A percentile compares a stretch with the other conserved stretches of the same genome.
Conservation (phyloP, 441 rosid genomes). For the Rhodomyrtus psidioides region DNA sequence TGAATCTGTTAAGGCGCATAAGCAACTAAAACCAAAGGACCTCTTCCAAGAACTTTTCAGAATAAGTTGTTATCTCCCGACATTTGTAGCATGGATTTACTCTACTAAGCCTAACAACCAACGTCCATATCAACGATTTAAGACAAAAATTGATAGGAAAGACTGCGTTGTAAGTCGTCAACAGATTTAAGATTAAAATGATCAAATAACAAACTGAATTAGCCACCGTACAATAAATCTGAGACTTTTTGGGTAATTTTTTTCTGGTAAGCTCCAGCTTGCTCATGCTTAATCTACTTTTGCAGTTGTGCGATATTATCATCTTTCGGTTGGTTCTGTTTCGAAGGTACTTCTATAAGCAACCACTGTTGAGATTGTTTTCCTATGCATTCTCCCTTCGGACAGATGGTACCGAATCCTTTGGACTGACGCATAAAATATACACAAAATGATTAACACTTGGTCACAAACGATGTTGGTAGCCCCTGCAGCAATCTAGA, state of each 20-base stretch:
- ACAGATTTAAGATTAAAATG: no score
- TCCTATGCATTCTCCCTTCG: neutral
- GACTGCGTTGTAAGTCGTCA: no score
- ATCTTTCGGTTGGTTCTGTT: neutral
- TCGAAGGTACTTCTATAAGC: neutral
- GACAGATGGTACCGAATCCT: no score
- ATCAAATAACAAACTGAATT: no score
- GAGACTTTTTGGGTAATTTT: no score
- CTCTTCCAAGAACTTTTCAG: neutral
- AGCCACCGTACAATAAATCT: no score
- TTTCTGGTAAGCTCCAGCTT: no score
- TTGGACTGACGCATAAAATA: neutral
- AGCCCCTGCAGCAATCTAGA: neutral
- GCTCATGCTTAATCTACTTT: neutral
- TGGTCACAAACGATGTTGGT: neutral
- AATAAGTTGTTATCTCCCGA: neutral
- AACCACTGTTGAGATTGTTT: neutral
- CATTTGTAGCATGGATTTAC: neutral
- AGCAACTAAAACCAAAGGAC: neutral
- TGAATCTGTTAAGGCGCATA: neutral
- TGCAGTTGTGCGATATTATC: neutral
- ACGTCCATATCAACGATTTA: no score
- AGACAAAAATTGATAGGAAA: no score
- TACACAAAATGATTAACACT: neutral
- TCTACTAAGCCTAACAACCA: no score